Percentiles rank a stretch among this genome's conserved stretches.
Evolutionary conservation across 768 basidiomycete species (phyloP).

Genomic region (Boletus coccyginus): DNA sequence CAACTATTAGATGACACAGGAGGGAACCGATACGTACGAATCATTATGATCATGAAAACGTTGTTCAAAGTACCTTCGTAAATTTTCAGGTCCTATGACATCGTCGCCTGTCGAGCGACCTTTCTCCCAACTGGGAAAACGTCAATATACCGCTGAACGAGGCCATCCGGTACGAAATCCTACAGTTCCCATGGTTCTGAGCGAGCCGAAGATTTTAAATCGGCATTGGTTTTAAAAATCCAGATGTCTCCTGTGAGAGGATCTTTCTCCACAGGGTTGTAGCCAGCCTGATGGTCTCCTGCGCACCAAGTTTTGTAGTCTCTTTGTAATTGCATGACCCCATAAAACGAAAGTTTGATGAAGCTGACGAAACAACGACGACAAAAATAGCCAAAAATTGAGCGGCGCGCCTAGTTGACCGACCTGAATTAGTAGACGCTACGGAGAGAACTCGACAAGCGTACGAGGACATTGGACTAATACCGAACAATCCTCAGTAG

Average conservation of each 20-base stretch:
- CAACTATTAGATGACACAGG: background rate
- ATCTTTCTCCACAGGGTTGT: constrained; percentile 50
- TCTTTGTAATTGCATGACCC: constrained; percentile 59
- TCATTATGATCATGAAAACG: constrained; percentile 78
- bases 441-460: constrained; percentile 14
- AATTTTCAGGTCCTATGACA: constrained; percentile 62
- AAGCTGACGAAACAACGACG: constrained; percentile 76
- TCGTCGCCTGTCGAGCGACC: constrained; percentile 66
- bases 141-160: background rate
- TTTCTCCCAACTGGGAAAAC: constrained; percentile 58
- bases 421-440: background rate
- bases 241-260: constrained; percentile 45
- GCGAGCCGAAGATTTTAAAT: constrained; percentile 66
- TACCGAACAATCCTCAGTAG: constrained; percentile 9
- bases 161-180: constrained; percentile 16
- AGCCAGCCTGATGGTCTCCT: constrained; percentile 47
- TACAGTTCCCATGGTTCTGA: constrained; percentile 60
- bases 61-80: constrained; percentile 82
- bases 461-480: constrained; percentile 28
- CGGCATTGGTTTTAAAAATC: constrained; percentile 61
- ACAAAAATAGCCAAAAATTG: constrained; percentile 78
- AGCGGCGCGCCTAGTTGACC: constrained; percentile 57
- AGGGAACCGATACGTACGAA: constrained; percentile 51
- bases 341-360: constrained; percentile 72
- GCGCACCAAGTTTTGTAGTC: constrained; percentile 67